Base-by-base conservation (phyloP, 306 rosid genomes). In the Begonia masoniana region DNA sequence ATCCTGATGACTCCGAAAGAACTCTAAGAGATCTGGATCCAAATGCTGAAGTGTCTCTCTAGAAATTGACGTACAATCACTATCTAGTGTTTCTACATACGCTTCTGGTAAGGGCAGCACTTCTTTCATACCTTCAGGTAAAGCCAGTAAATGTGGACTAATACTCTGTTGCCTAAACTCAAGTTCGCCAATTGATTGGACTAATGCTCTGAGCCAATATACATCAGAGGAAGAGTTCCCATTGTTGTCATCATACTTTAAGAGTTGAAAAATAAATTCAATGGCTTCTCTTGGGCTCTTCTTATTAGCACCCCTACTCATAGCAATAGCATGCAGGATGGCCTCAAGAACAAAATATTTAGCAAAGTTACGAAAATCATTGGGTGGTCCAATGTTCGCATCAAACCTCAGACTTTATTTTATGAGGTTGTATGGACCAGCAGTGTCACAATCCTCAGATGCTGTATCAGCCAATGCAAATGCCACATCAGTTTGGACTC, bases 261-360 rank as follows among this genome's bases (percentile, higher is more conserved):
- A 60, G 43, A 91, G 82, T 62, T 85, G 97, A 75, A 86, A 74
- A 64, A 91, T 80, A 75, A 91, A 91, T 65, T 91, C 97, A 4
- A 86, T 80, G 36, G 97, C 96, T 74, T 91, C 97, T 66, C 88
- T 81, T 53, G 97, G 97, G 71, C 97, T 91, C 73, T 91, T 91
- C 71, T 78, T 71, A 78, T 91, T 96, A 0, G 85, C 74, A 11
- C 85, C 71, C 67, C 96, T 75, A 62, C 85, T 87, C 82, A 68
- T 78, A 55, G 97, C 91, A 63, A 91, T 68, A 19, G 97, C 94
- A 66, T 83, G 97, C 52, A 96, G 97, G 70, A 91, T 85, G 57
- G 95, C 97, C 97, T 89, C 97, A 78, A 91, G 96, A 81, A 85
- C 96, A 68, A 91, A 85, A 66, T 83, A 91, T 71, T 91, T 96